A percentile compares a stretch with the other conserved stretches of the same genome.
phyloP scores from a whole-genome alignment of 2,329 filamentous ascomycete genomes.

The Cladosporium cucumerinum region DNA sequence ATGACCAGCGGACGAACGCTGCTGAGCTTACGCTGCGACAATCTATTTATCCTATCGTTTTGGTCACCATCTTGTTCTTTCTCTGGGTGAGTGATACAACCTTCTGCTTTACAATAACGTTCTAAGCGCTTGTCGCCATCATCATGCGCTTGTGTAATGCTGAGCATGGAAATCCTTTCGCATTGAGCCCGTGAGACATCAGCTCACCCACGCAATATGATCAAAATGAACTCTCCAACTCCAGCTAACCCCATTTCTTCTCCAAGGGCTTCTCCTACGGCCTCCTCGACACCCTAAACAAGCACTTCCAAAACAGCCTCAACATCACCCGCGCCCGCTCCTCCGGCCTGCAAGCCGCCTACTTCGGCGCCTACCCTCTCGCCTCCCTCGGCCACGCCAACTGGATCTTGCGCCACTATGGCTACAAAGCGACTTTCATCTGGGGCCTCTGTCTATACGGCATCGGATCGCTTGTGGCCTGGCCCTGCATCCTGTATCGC shows the following conservation, averaged over 20 bases:
- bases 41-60: conserved; percentile 62
- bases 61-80: conserved; percentile 66
- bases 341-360: conserved; percentile 48
- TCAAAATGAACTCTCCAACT: neutral
- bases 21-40: conserved; percentile 64
- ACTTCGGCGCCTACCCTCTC: conserved; percentile 50
- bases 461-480: conserved; percentile 56
- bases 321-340: conserved; percentile 44
- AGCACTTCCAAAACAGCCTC: conserved; percentile 46
- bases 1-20: conserved; percentile 50
- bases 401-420: conserved; percentile 49
- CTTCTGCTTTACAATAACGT: neutral
- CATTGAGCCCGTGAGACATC: neutral
- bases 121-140: neutral
- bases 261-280: conserved; percentile 53
- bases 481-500: conserved; percentile 54
- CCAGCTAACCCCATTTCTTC: neutral
- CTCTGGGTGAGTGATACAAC: conserved; percentile 49
- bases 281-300: conserved; percentile 54
- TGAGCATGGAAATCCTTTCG: neutral
- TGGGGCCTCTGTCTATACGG: conserved; percentile 55
- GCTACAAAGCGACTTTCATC: conserved; percentile 48
- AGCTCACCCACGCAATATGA: neutral
- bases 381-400: conserved; percentile 48
- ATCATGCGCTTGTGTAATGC: neutral